Percentiles rank a stretch among this genome's conserved stretches.
phyloP scores from a whole-genome alignment of 2,329 filamentous ascomycete genomes.

The Apiospora aurea region DNA sequence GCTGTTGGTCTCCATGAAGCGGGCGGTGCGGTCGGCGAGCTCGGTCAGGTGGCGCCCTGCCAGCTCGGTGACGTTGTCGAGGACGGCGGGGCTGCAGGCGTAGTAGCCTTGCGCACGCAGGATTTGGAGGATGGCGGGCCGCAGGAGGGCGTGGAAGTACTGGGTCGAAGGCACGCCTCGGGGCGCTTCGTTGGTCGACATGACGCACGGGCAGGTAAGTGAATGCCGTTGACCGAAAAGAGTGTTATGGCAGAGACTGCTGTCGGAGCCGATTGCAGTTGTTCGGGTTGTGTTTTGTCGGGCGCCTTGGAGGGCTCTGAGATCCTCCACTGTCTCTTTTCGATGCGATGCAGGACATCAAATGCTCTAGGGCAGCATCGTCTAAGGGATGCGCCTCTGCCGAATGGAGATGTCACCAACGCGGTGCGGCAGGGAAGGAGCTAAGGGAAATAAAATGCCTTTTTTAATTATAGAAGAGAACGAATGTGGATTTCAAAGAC shows the following conservation, averaged over 20 bases:
- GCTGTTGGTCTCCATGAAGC: slow-evolving; percentile 75
- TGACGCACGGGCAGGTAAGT: background rate
- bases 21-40: slow-evolving; percentile 75
- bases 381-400: slow-evolving; percentile 1
- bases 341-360: slow-evolving; percentile 24
- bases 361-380: slow-evolving; percentile 18
- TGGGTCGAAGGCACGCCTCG: slow-evolving; percentile 32
- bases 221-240: background rate
- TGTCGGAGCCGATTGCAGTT: background rate
- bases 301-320: background rate
- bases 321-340: slow-evolving; percentile 21
- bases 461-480: too few species aligned
- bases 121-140: slow-evolving; percentile 87
- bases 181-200: slow-evolving; percentile 23
- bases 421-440: background rate
- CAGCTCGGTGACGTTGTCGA: slow-evolving; percentile 89
- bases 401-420: slow-evolving; percentile 4
- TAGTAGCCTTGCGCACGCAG: slow-evolving; percentile 92
- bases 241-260: background rate
- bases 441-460: too few species aligned
- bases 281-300: background rate
- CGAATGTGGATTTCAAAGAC: background rate
- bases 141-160: slow-evolving; percentile 74
- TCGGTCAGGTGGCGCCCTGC: slow-evolving; percentile 80
- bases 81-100: slow-evolving; percentile 77